phyloP scores from a whole-genome alignment of 176 grass and related monocot species.

The Eragrostis curvula region DNA sequence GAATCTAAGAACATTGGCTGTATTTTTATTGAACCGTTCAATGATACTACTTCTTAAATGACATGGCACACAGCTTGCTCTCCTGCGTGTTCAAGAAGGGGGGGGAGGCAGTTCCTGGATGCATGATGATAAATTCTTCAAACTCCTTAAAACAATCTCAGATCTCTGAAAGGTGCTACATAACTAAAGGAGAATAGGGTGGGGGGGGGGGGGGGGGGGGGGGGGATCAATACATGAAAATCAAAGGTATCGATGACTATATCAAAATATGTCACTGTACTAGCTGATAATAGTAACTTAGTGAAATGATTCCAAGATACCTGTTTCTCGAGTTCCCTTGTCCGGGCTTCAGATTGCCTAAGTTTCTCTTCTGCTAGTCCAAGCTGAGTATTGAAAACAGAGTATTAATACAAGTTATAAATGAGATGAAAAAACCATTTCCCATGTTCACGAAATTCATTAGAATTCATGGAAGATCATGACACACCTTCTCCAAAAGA shows the following conservation, averaged over 20 bases:
- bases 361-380: slow-evolving; percentile 78
- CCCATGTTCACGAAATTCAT: slow-evolving; percentile 12
- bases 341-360: slow-evolving; percentile 86
- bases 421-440: neutral
- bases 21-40: neutral
- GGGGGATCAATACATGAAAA: neutral
- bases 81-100: no score
- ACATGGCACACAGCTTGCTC: no score
- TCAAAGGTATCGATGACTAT: neutral
- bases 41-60: neutral
- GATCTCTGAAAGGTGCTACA: neutral
- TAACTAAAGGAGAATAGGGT: no score
- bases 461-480: slow-evolving; percentile 23
- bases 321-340: slow-evolving; percentile 87
- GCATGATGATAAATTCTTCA: slow-evolving; percentile 18
- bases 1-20: neutral
- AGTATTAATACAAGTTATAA: slow-evolving; percentile 27
- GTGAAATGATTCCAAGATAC: slow-evolving; percentile 37
- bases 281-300: neutral
- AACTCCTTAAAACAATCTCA: neutral
- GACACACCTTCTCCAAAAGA: slow-evolving; percentile 80
- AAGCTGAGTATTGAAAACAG: slow-evolving; percentile 65
- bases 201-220: no score
- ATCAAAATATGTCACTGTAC: neutral
- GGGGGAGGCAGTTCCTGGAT: neutral